phyloP scores from a whole-genome alignment of 2,329 filamentous ascomycete species.

The Trichoderma sp. region DNA sequence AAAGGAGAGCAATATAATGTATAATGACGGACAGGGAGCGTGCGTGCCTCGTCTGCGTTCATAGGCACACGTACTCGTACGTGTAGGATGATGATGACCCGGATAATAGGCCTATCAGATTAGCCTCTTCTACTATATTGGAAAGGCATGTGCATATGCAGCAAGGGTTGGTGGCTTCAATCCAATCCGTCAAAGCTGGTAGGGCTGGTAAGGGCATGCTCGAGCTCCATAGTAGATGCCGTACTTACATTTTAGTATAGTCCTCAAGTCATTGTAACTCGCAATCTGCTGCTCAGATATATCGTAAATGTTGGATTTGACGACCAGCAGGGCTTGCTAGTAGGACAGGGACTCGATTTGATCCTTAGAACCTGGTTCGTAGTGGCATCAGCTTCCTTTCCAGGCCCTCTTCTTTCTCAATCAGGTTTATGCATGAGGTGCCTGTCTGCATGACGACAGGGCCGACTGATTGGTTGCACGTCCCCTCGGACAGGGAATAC shows the following conservation, averaged over 20 bases:
- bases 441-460: conserved; percentile 3
- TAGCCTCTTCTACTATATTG: not conserved
- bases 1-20: not conserved
- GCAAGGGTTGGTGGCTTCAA: not conserved
- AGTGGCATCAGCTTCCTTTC: conserved; percentile 5
- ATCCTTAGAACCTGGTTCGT: not conserved
- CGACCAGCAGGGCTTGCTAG: not conserved
- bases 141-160: not conserved
- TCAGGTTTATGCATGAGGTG: conserved; percentile 10
- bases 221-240: not conserved
- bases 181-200: not conserved
- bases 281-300: not conserved
- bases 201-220: not conserved
- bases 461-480: not conserved
- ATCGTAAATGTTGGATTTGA: not conserved
- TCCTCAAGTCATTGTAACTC: not conserved
- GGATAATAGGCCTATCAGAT: not conserved
- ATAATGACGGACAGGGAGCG: not conserved
- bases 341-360: not conserved
- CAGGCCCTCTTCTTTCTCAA: conserved; percentile 3
- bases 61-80: not conserved
- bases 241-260: not conserved
- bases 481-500: not conserved
- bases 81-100: not conserved
- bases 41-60: not conserved